Evolutionary conservation across 192 early-diverging fungal species (phyloP).

Genomic region (Linnemannia exigua): DNA sequence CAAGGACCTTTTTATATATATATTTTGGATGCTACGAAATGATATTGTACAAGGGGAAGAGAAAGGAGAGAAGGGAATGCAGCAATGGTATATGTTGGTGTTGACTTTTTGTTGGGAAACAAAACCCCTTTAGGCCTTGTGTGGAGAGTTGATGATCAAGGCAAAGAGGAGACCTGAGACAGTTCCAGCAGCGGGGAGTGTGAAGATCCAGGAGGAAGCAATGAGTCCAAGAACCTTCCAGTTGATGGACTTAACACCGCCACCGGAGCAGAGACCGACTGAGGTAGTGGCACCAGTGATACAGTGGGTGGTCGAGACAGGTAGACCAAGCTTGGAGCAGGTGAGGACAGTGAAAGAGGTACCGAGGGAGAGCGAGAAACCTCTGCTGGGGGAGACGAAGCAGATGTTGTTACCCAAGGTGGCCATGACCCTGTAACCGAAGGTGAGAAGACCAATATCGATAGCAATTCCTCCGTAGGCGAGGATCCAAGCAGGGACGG

Average conservation of each 20-base stretch:
- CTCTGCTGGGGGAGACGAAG: conserved; percentile 86
- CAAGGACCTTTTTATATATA: neutral
- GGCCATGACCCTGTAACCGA: conserved; percentile 85
- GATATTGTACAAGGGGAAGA: neutral
- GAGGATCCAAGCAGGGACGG: conserved; percentile 83
- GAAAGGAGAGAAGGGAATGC: neutral
- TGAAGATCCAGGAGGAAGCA: conserved; percentile 78
- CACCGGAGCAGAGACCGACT: conserved; percentile 72
- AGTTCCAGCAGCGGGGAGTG: conserved; percentile 22
- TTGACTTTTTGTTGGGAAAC: neutral
- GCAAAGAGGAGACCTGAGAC: conserved; percentile 38
- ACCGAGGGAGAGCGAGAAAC: conserved; percentile 86
- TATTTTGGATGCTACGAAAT: neutral
- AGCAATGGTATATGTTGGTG: conserved; percentile 8
- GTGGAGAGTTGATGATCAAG: conserved; percentile 46
- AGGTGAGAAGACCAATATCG: conserved; percentile 80
- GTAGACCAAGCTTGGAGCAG: conserved; percentile 84
- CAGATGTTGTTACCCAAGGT: conserved; percentile 89
- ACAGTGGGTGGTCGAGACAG: conserved; percentile 91
- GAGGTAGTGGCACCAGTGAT: conserved; percentile 83
- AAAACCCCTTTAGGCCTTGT: conserved; percentile 18
- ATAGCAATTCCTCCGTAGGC: conserved; percentile 81
- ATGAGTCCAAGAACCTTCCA: conserved; percentile 81
- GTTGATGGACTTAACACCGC: conserved; percentile 74
- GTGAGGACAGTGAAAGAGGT: conserved; percentile 87